These are phyloP conservation scores for Binderoboletus segoi DNA, from an alignment of 1,284 basidiomycete genomes.

Conservation along the genomic window DNA sequence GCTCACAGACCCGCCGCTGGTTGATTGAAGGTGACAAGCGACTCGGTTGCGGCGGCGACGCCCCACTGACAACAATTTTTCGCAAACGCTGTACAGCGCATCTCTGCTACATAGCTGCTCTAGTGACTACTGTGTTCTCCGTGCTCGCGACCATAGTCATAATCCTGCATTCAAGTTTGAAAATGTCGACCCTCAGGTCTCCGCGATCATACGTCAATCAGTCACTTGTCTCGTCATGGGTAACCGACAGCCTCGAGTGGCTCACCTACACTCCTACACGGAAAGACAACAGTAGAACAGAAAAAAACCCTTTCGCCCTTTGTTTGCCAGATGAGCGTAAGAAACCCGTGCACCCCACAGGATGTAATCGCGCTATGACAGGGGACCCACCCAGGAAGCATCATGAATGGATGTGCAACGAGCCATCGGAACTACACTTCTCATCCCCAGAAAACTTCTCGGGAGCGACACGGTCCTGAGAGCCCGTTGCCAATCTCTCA, in stretches of 20 bases:
- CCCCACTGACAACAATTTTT: constrained; percentile 30
- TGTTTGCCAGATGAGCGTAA: neutral
- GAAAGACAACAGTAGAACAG: neutral
- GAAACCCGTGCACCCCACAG: neutral
- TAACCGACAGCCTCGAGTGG: too few relatives aligned
- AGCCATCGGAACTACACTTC: neutral
- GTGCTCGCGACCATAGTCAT: neutral
- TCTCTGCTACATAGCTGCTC: constrained; percentile 10
- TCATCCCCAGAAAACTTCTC: constrained; percentile 4
- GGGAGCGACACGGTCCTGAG: neutral
- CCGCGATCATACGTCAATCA: constrained; percentile 8
- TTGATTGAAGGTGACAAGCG: constrained; percentile 24
- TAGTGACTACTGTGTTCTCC: constrained; percentile 2
- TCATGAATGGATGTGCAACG: constrained; percentile 12
- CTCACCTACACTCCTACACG: constrained; percentile 7
- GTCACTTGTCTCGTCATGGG: constrained; percentile 11
- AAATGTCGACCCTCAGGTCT: neutral
- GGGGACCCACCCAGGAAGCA: constrained; percentile 11
- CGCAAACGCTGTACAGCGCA: constrained; percentile 15
- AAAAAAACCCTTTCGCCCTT: constrained; percentile 4
- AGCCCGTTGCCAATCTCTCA: neutral
- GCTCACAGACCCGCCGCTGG: constrained; percentile 20
- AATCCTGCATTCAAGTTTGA: neutral
- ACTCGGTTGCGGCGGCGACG: constrained; percentile 23
- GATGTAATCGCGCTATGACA: neutral